These are phyloP conservation scores for Apiotrichum akiyoshidainum DNA, from an alignment of 1,284 basidiomycete genomes.

Conservation along the genomic window DNA sequence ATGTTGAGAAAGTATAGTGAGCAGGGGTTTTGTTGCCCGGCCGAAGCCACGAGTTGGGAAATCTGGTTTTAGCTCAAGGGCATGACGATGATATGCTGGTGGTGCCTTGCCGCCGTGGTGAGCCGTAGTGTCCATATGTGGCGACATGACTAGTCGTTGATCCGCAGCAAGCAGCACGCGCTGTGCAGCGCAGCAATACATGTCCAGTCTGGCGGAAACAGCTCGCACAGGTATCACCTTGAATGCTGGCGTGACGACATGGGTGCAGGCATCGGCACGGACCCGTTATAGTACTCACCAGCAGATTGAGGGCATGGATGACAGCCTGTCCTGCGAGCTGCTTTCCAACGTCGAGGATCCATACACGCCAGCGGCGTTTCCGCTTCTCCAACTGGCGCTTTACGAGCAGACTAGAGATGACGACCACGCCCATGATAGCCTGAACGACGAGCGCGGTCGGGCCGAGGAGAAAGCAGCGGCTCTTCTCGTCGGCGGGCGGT, in stretches of 20 bases:
- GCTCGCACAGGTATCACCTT: too few relatives aligned
- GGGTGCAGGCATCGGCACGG: too few relatives aligned
- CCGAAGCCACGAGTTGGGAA: conserved; percentile 57
- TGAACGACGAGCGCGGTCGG: conserved; percentile 52
- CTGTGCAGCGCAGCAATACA: too few relatives aligned
- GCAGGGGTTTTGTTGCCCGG: conserved; percentile 74
- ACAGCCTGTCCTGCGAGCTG: conserved; percentile 89
- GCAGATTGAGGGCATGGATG: conserved; percentile 80
- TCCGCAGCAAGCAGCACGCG: too few relatives aligned
- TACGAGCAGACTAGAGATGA: conserved; percentile 76
- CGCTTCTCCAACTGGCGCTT: conserved; percentile 83
- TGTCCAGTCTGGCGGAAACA: too few relatives aligned
- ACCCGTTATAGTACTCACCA: conserved; percentile 54
- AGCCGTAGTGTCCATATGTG: too few relatives aligned
- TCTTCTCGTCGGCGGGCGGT: conserved; percentile 38
- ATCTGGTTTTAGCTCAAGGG: conserved; percentile 29
- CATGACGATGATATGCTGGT: too few relatives aligned
- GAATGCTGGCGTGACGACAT: too few relatives aligned
- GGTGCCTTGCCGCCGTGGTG: too few relatives aligned
- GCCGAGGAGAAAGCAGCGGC: conserved; percentile 53
- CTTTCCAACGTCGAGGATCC: conserved; percentile 86
- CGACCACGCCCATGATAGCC: conserved; percentile 69
- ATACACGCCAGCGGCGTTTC: conserved; percentile 83
- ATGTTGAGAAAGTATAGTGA: conserved; percentile 93
- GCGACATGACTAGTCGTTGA: too few relatives aligned